These are phyloP conservation scores for Helotiales sp. DNA, from an alignment of 2,329 filamentous ascomycete genomes.

Conservation along the genomic window DNA sequence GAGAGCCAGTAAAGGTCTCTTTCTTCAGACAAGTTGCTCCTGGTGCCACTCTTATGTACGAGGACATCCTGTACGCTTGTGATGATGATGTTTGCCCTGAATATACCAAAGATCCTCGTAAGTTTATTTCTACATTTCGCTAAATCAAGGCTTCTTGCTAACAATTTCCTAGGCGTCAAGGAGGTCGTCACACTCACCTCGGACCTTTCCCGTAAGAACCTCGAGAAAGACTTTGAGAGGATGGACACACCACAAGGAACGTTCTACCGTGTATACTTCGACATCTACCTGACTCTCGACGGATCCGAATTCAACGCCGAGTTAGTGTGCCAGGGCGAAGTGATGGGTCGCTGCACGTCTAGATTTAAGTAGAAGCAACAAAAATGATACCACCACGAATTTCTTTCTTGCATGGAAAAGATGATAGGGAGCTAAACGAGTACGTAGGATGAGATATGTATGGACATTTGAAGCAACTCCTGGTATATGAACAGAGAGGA, in stretches of 20 bases:
- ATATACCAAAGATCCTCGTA: constrained; percentile 98
- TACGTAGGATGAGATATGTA: neutral
- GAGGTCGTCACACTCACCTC: constrained; percentile 97
- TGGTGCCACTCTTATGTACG: constrained; percentile 97
- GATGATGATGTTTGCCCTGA: constrained; percentile 98
- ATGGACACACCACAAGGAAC: constrained; percentile 99
- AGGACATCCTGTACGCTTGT: constrained; percentile 96
- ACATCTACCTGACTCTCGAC: constrained; percentile 89
- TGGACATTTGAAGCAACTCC: neutral
- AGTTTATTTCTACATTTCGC: constrained; percentile 46
- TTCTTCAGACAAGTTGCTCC: constrained; percentile 98
- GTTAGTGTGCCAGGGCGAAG: constrained; percentile 97
- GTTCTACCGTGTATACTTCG: constrained; percentile 82
- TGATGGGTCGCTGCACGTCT: constrained; percentile 95
- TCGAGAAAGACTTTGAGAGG: constrained; percentile 98
- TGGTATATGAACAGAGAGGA: neutral
- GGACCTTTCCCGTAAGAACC: constrained; percentile 94
- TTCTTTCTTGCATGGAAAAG: constrained; percentile 17
- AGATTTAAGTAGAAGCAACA: constrained; percentile 63
- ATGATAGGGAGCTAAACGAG: neutral
- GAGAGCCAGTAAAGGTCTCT: constrained; percentile 96
- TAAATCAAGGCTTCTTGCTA: constrained; percentile 25
- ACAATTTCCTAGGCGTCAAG: constrained; percentile 76
- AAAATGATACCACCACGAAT: constrained; percentile 24
- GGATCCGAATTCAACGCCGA: constrained; percentile 98